Conservation (phyloP, 2,329 filamentous ascomycete genomes). For the Neofusicoccum ribis region DNA sequence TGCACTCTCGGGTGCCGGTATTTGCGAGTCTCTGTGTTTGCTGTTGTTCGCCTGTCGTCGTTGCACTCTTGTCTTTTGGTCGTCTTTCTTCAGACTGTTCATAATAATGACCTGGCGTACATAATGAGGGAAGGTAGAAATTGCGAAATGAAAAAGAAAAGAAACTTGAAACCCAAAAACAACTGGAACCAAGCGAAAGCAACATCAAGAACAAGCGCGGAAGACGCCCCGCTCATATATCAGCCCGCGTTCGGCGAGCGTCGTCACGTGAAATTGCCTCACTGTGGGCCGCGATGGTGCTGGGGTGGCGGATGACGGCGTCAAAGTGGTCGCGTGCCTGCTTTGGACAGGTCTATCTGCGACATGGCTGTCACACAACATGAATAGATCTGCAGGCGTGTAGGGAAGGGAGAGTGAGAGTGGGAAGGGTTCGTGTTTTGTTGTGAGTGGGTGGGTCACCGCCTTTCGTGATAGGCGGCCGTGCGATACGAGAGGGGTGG, state of each 20-base stretch:
- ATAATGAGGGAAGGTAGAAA: neutral
- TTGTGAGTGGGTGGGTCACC: neutral
- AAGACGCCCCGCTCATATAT: neutral
- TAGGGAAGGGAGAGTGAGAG: neutral
- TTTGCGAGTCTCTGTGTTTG: neutral
- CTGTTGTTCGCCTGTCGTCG: neutral
- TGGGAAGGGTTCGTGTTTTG: neutral
- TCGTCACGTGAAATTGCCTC: slow-evolving; percentile 13
- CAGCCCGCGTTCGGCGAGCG: neutral
- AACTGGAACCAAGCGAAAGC: neutral
- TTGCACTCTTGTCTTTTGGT: neutral
- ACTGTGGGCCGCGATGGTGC: slow-evolving; percentile 8
- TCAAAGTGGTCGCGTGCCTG: neutral
- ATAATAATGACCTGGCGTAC: neutral
- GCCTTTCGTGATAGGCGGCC: slow-evolving; percentile 3
- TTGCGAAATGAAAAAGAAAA: neutral
- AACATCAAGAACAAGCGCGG: neutral
- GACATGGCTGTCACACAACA: neutral
- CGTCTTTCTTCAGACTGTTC: neutral
- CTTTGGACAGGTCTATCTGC: neutral
- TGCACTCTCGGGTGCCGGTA: neutral
- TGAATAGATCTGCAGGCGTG: neutral
- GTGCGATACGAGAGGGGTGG: neutral
- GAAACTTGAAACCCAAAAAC: no score
- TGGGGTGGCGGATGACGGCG: neutral